Percentiles rank a stretch among this genome's conserved stretches.
Conservation (phyloP, 345 rosid species). For the Hibiscus syriacus region DNA sequence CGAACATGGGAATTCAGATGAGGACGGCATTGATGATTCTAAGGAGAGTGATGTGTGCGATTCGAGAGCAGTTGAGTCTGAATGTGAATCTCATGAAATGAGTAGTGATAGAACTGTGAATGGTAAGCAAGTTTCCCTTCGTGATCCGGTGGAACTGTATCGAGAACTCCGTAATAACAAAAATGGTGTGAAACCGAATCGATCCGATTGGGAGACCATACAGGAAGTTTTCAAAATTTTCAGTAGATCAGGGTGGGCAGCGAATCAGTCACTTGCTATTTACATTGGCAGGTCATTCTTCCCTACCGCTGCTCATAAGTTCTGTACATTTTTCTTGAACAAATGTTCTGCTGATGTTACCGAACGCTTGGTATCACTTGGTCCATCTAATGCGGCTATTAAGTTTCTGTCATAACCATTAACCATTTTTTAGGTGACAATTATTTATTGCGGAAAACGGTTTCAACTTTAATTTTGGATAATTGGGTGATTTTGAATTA, state of each 20-base stretch:
- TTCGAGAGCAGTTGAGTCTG: slow-evolving; percentile 11
- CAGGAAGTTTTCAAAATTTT: slow-evolving; percentile 44
- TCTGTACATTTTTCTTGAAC: slow-evolving; percentile 42
- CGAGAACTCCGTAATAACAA: slow-evolving; percentile 40
- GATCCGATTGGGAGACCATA: slow-evolving; percentile 35
- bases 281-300: slow-evolving; percentile 81
- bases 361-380: slow-evolving; percentile 43
- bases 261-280: slow-evolving; percentile 77
- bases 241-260: slow-evolving; percentile 68
- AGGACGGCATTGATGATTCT: slow-evolving; percentile 2
- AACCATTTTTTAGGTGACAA: no score
- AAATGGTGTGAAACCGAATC: slow-evolving; percentile 28
- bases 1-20: slow-evolving; percentile 7
- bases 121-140: slow-evolving; percentile 9
- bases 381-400: slow-evolving; percentile 59
- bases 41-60: slow-evolving; percentile 7
- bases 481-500: no score
- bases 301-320: slow-evolving; percentile 59
- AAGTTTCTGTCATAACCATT: no score
- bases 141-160: slow-evolving; percentile 55
- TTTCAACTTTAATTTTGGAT: no score
- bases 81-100: slow-evolving; percentile 9
- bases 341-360: slow-evolving; percentile 42
- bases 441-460: no score
- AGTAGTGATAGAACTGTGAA: neutral